These are phyloP conservation scores for Globisporangium perplexum DNA, from an alignment of 352 stramenopile genomes.

Conservation along the genomic window DNA sequence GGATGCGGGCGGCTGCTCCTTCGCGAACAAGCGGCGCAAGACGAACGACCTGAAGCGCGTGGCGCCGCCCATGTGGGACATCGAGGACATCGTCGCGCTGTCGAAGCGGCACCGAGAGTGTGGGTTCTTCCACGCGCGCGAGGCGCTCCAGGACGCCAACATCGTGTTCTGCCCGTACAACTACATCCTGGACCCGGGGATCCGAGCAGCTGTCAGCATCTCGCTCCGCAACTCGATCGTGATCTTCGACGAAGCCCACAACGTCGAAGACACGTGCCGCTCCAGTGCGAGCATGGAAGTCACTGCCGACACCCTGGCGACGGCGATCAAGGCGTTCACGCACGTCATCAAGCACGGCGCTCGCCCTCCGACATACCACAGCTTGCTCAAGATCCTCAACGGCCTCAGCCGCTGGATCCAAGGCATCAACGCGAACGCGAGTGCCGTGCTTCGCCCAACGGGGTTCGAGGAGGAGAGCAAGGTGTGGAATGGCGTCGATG, in stretches of 20 bases:
- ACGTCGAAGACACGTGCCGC: constrained; percentile 84
- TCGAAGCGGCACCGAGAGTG: constrained; percentile 77
- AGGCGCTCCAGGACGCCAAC: constrained; percentile 45
- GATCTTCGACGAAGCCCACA: constrained; percentile 84
- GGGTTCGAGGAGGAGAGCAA: constrained; percentile 74
- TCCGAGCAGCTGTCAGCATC: constrained; percentile 64
- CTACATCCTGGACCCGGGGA: constrained; percentile 76
- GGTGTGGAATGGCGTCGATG: constrained; percentile 55
- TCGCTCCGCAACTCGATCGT: constrained; percentile 72
- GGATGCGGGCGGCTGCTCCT: constrained; percentile 49
- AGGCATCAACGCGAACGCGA: constrained; percentile 31
- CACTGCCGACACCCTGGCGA: constrained; percentile 35
- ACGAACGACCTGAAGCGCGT: constrained; percentile 41
- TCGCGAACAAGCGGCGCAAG: constrained; percentile 46
- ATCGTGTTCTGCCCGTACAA: constrained; percentile 89
- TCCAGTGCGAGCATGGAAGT: constrained; percentile 75
- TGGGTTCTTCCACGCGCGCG: constrained; percentile 66
- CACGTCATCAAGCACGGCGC: constrained; percentile 60
- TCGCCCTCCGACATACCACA: constrained; percentile 32
- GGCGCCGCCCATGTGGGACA: constrained; percentile 74
- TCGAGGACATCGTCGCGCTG: constrained; percentile 73
- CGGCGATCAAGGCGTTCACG: constrained; percentile 57
- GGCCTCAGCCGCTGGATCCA: constrained; percentile 57
- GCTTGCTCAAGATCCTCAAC: constrained; percentile 60
- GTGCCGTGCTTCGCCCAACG: constrained; percentile 38